Percentiles rank a stretch among this genome's conserved stretches.
phyloP scores from a whole-genome alignment of 345 rosid species.

The Populus simonii region DNA sequence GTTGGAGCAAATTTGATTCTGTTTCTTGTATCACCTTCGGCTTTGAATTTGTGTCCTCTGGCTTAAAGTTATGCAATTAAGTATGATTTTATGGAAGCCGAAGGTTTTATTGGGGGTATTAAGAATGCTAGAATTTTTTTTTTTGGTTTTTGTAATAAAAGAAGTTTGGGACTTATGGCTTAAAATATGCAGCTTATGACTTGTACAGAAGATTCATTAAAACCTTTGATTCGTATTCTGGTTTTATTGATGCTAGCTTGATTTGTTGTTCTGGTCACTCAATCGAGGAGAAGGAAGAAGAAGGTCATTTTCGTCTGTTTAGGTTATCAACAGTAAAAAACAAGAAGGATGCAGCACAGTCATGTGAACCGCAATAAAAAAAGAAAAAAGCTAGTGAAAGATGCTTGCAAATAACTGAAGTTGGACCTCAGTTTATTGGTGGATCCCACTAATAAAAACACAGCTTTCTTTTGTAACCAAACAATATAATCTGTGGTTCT shows the following conservation, averaged over 20 bases:
- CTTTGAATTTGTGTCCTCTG: neutral
- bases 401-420: too few species aligned
- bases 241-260: neutral
- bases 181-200: neutral
- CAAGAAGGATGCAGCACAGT: too few species aligned
- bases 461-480: too few species aligned
- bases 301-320: too few species aligned
- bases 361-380: too few species aligned
- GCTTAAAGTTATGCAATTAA: neutral
- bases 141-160: neutral
- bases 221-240: neutral
- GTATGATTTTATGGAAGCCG: conserved; percentile 8
- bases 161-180: neutral
- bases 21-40: neutral
- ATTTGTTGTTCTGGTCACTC: too few species aligned
- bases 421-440: too few species aligned
- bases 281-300: too few species aligned
- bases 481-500: too few species aligned
- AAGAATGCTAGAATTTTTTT: neutral
- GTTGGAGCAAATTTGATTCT: neutral
- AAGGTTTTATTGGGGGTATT: neutral
- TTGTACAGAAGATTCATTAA: neutral
- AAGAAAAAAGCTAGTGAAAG: too few species aligned
- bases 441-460: too few species aligned
- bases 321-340: too few species aligned